Evolutionary conservation across 2,329 filamentous ascomycete genomes (phyloP), one percentile per base, ranked within the genome.

Genomic region (Aspergillus glaucus): DNA sequence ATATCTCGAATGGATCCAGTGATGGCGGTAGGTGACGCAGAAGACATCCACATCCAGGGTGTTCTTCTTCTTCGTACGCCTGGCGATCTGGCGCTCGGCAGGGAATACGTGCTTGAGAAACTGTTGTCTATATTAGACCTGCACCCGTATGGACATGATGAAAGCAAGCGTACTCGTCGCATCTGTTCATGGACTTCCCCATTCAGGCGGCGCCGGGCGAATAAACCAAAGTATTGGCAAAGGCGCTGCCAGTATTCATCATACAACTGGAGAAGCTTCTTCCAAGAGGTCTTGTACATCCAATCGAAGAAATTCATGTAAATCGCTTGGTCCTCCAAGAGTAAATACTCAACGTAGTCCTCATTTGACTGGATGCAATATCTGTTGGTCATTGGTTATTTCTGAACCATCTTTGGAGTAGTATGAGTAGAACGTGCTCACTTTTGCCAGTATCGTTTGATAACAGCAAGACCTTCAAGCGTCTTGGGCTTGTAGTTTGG

Each of bases 401-500:
- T 9, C 15, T 19, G n/a, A 17, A 9, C 36, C 36, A 36, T 34
- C 5, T 4, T 4, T 4, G 4, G 15, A 15, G 15, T 15, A 15
- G 3, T 9, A 19, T 15, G 19, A 39, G 15, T 39, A 17, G 8
- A 2, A 22, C 15, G 15, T 15, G 8, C 22, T 24, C 17, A 26
- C n/a, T 26, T 26, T 7, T 2, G 2, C 40, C 21, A 43, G 12
- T 43, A 28, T 14, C 14, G 14, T 28, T 43, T 12, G 6, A 24
- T 14, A 43, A 43, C 40, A 43, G 40, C 40, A 43, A 43, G 10
- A 17, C 40, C 40, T 14, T 12, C 19, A 5, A 43, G 6, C 3
- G 40, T 52, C 50, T 58, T 63, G 4, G 50, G 54, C 40, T 61
- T 63, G 22, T 55, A 58, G 44, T 60, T 62, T 49, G 36, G 55